Evolutionary conservation across 1,284 basidiomycete species (phyloP).

Genomic region (Irpex lacteus): DNA sequence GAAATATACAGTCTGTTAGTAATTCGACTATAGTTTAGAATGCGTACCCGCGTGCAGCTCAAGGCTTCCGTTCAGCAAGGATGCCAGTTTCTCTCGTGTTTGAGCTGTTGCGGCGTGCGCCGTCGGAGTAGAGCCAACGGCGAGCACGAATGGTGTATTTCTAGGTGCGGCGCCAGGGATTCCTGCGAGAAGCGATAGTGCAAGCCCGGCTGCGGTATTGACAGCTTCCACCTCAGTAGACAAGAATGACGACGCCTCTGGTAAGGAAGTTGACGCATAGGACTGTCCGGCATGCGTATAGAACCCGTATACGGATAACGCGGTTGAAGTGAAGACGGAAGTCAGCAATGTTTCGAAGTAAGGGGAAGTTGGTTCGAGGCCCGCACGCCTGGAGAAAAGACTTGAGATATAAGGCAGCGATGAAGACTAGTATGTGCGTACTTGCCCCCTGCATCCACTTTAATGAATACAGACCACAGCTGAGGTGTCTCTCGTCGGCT

Average conservation of each 20-base stretch:
- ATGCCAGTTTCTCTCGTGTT: constrained; percentile 41
- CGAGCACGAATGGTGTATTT: constrained; percentile 60
- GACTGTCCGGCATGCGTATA: constrained; percentile 81
- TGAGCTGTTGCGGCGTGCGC: constrained; percentile 71
- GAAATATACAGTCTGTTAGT: background rate
- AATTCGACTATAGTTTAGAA: background rate
- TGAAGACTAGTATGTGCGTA: constrained; percentile 35
- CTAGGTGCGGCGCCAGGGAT: constrained; percentile 30
- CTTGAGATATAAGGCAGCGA: background rate
- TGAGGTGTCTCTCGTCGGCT: constrained; percentile 35
- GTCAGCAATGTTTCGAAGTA: constrained; percentile 57
- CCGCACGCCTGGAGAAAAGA: constrained; percentile 64
- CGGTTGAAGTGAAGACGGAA: constrained; percentile 48
- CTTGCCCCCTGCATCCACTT: constrained; percentile 78
- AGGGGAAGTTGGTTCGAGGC: constrained; percentile 54
- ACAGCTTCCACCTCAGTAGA: constrained; percentile 73
- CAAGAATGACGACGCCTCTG: constrained; percentile 64
- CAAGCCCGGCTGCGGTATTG: constrained; percentile 62
- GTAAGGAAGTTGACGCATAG: constrained; percentile 66
- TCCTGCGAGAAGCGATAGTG: constrained; percentile 44
- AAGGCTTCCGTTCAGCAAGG: constrained; percentile 54
- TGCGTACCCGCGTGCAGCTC: constrained; percentile 73
- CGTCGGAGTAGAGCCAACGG: constrained; percentile 85
- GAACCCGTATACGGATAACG: constrained; percentile 74
- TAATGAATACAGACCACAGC: constrained; percentile 77